These are phyloP conservation scores for Phaffia tasmanica DNA, from an alignment of 768 basidiomycete species.

Conservation along the genomic window DNA sequence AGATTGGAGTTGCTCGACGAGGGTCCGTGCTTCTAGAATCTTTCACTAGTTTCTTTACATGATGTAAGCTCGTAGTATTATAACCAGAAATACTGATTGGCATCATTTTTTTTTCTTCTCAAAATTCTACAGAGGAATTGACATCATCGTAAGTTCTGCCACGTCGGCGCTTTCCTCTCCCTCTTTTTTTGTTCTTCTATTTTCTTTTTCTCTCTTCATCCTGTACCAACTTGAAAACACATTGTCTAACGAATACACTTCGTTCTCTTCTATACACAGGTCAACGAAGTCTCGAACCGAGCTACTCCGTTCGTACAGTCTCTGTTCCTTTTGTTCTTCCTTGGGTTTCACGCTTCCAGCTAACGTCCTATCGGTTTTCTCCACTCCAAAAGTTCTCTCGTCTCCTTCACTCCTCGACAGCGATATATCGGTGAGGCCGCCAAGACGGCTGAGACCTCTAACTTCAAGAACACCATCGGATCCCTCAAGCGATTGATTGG, in stretches of 20 bases:
- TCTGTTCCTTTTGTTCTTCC: background rate
- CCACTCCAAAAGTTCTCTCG: slow-evolving; percentile 57
- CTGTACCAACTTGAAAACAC: no score
- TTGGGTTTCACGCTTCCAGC: background rate
- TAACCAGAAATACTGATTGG: background rate
- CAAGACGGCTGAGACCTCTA: slow-evolving; percentile 94
- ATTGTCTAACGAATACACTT: no score
- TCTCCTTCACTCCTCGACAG: slow-evolving; percentile 85
- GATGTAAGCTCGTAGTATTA: background rate
- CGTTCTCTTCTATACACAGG: background rate
- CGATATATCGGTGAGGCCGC: slow-evolving; percentile 86
- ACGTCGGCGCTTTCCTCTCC: background rate
- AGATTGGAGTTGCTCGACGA: slow-evolving; percentile 89
- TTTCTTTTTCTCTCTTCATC: background rate
- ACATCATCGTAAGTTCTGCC: slow-evolving; percentile 58
- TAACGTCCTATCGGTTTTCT: slow-evolving; percentile 6
- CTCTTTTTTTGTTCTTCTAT: background rate
- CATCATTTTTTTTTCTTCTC: background rate
- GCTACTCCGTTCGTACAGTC: slow-evolving; percentile 70
- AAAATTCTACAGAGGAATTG: slow-evolving; percentile 54
- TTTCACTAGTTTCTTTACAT: background rate
- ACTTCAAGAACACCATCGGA: slow-evolving; percentile 95
- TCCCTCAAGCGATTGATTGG: slow-evolving; percentile 83
- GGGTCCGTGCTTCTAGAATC: slow-evolving; percentile 37
- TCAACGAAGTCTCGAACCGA: slow-evolving; percentile 95